Base-by-base conservation (phyloP, 2,329 filamentous ascomycete genomes). In the Clonostachys chloroleuca region DNA sequence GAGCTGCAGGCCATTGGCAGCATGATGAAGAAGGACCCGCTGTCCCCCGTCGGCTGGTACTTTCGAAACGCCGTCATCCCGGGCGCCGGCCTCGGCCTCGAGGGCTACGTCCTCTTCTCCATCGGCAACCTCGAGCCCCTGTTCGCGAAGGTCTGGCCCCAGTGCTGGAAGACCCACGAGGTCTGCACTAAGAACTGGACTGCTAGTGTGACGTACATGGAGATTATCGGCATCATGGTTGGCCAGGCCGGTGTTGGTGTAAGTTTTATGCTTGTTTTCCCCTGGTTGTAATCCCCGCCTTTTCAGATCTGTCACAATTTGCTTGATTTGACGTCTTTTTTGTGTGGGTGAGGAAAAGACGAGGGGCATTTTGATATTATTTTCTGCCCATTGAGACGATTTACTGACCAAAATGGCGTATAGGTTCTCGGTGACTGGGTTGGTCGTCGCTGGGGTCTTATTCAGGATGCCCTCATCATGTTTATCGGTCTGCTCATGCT, bases 31-130 rank as follows among this genome's bases (percentile, higher is more conserved):
- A 76, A 83, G 47, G 90, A 96, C 60, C 91, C 92, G 33, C 75
- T 96, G 14, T 87, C 85, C 47, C 91, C 92, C 1, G 48, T 97
- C n/a, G 73, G 78, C 20, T 94, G 85, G 77, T 97, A 97, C 67
- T 86, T 95, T 63, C 82, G 84, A 61, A 94, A 95, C 63, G 92
- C 92, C 69, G 86, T 96, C 46, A 83, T 97, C 49, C 92, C 92
- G 44, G 92, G 92, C 68, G 91, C 91, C 54, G 92, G 92, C 63
- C 82, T 97, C 45, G 86, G 91, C 63, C 80, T 97, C 30, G 92
- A 97, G 77, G 92, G 90, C 58, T 97, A 96, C 62, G 92, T 96
- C 40, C 80, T 97, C 17, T 97, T 97, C 77, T 96, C 92, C 52
- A 96, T 97, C 56, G 92, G 92, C 49, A 96, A 96, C 67, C 74